Base-by-base conservation (phyloP, 2,329 filamentous ascomycete species). In the Neopestalotiopsis clavispora region DNA sequence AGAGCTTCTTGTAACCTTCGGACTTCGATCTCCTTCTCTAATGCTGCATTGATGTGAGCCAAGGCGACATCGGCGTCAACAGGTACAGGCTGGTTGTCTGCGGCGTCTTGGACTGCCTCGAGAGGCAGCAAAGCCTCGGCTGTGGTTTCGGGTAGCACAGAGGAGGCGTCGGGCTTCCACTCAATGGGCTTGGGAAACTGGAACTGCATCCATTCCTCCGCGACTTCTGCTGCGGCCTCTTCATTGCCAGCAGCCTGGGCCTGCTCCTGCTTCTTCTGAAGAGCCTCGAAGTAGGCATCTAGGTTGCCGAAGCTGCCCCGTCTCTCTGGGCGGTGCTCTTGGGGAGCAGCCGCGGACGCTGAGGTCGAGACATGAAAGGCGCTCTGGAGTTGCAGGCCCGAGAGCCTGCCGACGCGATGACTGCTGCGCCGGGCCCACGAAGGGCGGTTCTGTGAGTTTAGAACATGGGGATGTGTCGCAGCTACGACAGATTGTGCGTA, bases 401-500 rank as follows among this genome's bases (percentile, higher is more conserved):
- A 84, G 64, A 89, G 84, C 66, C 85, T 87, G 71, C 84, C 84
- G 73, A 88, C 83, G 72, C 85, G 84, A 73, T 84, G 85, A 77
- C 82, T 86, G 75, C 85, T 87, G 76, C 86, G 87, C 75, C 87
- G 86, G 70, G 84, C 86, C 77, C 90, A 91, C 76, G 87, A 87
- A 71, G 87, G 87, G 74, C 89, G 86, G 80, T 88, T 90, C 80
- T 90, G 94, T 79, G 84, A 90, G 87, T 91, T 94, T 88, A 87
- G 89, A 87, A 85, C 92, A 91, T 88, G 86, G 68, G 88, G 89
- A 72, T 97, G 94, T 73, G 94, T 94, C 77, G 94, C 95, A 78
- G 96, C 96, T 84, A 99, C 94, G 84, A 98, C 92, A 72, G 95
- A 97, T 82, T 98, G 95, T 76, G 95, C 95, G 89, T 98, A 98